phyloP scores from a whole-genome alignment of 768 basidiomycete species.

The Collybia mongolica region DNA sequence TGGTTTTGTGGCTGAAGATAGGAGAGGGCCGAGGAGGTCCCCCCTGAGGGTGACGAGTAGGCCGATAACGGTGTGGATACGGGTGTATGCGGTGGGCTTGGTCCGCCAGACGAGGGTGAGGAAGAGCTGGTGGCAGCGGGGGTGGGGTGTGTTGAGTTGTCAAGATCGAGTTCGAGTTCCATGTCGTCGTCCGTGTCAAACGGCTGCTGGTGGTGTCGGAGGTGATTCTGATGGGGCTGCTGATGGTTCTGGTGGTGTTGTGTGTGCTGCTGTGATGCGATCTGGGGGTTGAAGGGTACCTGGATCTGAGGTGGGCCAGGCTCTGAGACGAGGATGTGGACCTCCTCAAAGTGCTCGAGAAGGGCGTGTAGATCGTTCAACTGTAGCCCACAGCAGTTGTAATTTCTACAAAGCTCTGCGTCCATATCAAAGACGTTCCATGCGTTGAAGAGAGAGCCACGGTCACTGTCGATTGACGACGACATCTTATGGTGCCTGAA shows the following conservation, averaged over 20 bases:
- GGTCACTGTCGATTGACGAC: slow-evolving; percentile 60
- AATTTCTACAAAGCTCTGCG: slow-evolving; percentile 82
- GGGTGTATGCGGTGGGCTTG: slow-evolving; percentile 49
- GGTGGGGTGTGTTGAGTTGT: slow-evolving; percentile 26
- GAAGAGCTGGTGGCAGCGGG: slow-evolving; percentile 25
- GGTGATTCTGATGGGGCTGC: slow-evolving; percentile 29
- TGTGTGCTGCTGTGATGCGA: slow-evolving; percentile 22
- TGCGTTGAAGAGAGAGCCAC: slow-evolving; percentile 61
- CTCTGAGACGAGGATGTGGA: slow-evolving; percentile 76
- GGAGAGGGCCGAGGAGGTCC: slow-evolving; percentile 2
- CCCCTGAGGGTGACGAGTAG: slow-evolving; percentile 32
- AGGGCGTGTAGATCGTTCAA: slow-evolving; percentile 77
- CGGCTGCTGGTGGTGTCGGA: slow-evolving; percentile 30
- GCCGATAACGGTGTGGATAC: slow-evolving; percentile 47
- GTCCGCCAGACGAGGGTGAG: slow-evolving; percentile 40
- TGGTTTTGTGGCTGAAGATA: slow-evolving; percentile 13
- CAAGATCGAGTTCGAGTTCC: slow-evolving; percentile 65
- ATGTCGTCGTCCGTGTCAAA: slow-evolving; percentile 84
- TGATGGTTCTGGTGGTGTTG: slow-evolving; percentile 21
- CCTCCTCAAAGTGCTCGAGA: slow-evolving; percentile 90
- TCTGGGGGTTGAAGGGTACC: slow-evolving; percentile 42
- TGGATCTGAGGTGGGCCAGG: slow-evolving; percentile 39
- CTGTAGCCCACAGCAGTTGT: slow-evolving; percentile 83
- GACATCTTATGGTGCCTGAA: slow-evolving; percentile 34
- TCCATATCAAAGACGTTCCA: slow-evolving; percentile 66